Percentiles rank a stretch among this genome's conserved stretches.
Conservation (phyloP, 148 eudicot genomes). For the Heliamphora exappendiculata region DNA sequence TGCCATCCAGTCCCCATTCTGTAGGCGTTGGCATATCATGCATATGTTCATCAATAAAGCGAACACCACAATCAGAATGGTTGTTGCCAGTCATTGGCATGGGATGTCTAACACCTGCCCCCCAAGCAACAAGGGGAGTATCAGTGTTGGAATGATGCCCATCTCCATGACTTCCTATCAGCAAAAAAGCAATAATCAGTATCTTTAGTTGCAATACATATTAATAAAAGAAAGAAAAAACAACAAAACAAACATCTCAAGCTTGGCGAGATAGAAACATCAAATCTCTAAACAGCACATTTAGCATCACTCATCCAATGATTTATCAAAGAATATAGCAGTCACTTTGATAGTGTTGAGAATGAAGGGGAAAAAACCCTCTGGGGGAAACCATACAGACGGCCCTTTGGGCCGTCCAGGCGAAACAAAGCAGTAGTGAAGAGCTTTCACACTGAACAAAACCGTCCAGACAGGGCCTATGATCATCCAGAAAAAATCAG, state of each 20-base stretch:
- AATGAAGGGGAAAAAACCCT: no score
- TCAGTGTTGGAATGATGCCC: slow-evolving; percentile 90
- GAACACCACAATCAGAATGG: slow-evolving; percentile 48
- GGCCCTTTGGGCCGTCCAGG: no score
- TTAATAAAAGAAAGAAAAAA: neutral
- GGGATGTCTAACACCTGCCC: slow-evolving; percentile 82
- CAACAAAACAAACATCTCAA: slow-evolving; percentile 6
- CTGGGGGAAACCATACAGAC: no score
- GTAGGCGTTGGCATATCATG: slow-evolving; percentile 73
- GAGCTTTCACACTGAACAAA: no score
- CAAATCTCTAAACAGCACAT: neutral
- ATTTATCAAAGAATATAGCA: neutral
- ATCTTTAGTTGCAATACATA: slow-evolving; percentile 7
- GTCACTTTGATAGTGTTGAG: neutral
- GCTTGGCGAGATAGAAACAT: neutral
- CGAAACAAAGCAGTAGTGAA: no score
- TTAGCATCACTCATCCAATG: neutral
- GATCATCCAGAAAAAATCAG: no score
- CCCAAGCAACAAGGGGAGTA: slow-evolving; percentile 97
- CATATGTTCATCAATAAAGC: slow-evolving; percentile 83
- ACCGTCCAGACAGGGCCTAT: no score
- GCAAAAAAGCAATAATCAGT: slow-evolving; percentile 19
- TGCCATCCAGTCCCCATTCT: slow-evolving; percentile 83
- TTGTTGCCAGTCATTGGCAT: slow-evolving; percentile 41
- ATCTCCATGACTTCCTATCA: slow-evolving; percentile 95